These are phyloP conservation scores for Waitea zeae DNA, from an alignment of 1,284 basidiomycete species.

Conservation along the genomic window DNA sequence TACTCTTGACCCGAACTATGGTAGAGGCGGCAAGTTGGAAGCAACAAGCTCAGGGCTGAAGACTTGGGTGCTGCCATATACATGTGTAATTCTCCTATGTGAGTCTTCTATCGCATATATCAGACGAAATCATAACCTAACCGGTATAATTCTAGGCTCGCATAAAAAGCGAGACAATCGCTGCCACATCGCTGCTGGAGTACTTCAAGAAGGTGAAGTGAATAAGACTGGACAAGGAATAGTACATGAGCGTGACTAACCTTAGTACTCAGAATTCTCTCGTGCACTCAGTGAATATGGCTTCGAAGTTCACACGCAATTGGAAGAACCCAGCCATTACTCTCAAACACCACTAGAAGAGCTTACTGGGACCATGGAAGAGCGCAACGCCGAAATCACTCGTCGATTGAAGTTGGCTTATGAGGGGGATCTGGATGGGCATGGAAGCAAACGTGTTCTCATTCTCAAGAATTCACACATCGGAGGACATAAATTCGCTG, in stretches of 20 bases:
- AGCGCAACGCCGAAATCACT: slow-evolving; percentile 25
- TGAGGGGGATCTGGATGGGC: slow-evolving; percentile 16
- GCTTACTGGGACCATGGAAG: slow-evolving; percentile 20
- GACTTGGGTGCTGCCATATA: slow-evolving; percentile 63
- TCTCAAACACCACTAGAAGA: slow-evolving; percentile 35
- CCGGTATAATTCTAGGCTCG: slow-evolving; percentile 37
- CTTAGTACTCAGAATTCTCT: slow-evolving; percentile 30
- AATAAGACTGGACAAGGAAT: no score
- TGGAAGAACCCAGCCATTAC: slow-evolving; percentile 45
- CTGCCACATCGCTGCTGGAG: slow-evolving; percentile 72
- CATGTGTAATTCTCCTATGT: slow-evolving; percentile 65
- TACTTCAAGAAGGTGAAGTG: slow-evolving; percentile 62
- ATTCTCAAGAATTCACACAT: slow-evolving; percentile 79
- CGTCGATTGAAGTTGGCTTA: slow-evolving; percentile 7
- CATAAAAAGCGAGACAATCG: slow-evolving; percentile 85
- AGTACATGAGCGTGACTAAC: slow-evolving; percentile 10
- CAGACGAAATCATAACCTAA: neutral
- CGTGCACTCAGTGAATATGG: slow-evolving; percentile 41
- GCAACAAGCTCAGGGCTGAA: slow-evolving; percentile 16
- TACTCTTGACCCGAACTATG: neutral
- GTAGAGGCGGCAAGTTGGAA: neutral
- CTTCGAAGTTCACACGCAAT: slow-evolving; percentile 61
- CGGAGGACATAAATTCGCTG: slow-evolving; percentile 83
- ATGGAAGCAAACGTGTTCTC: slow-evolving; percentile 36
- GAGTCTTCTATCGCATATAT: neutral